Conservation (phyloP, 202 grass and related monocot genomes). For the Panicum virgatum region DNA sequence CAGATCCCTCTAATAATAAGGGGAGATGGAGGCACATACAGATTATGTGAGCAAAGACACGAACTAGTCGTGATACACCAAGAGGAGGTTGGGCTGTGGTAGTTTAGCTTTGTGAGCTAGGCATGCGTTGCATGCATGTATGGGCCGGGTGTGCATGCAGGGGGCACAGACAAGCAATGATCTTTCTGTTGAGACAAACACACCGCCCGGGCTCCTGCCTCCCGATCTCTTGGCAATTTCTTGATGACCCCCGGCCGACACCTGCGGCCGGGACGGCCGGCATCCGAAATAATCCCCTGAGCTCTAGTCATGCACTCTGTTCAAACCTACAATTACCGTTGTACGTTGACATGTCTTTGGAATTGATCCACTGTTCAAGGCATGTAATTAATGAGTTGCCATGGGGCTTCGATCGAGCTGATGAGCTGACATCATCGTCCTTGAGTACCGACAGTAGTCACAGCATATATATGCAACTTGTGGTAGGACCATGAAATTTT, state of each 20-base stretch:
- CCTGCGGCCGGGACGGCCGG: neutral
- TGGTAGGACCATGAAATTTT: neutral
- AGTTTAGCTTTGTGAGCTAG: constrained; percentile 2
- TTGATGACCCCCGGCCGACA: constrained; percentile 17
- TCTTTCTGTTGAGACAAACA: constrained; percentile 47
- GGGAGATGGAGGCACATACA: constrained; percentile 8
- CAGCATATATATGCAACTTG: neutral
- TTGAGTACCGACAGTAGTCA: neutral
- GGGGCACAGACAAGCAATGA: constrained; percentile 33
- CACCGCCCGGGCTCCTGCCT: constrained; percentile 16
- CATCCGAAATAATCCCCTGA: neutral
- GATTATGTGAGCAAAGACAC: constrained; percentile 36
- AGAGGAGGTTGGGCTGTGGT: constrained; percentile 34
- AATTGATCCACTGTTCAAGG: neutral
- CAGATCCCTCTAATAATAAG: too few relatives aligned
- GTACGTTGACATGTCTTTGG: neutral
- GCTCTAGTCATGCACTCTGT: neutral
- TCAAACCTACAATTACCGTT: neutral
- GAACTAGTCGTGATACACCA: constrained; percentile 38
- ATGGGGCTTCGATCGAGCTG: neutral
- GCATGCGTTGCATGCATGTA: constrained; percentile 6
- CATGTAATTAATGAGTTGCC: too few relatives aligned
- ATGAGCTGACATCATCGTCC: neutral
- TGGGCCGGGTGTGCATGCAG: constrained; percentile 29
- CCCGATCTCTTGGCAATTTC: constrained; percentile 38